phyloP scores from a whole-genome alignment of 345 rosid species.

The Gossypium longicalyx region DNA sequence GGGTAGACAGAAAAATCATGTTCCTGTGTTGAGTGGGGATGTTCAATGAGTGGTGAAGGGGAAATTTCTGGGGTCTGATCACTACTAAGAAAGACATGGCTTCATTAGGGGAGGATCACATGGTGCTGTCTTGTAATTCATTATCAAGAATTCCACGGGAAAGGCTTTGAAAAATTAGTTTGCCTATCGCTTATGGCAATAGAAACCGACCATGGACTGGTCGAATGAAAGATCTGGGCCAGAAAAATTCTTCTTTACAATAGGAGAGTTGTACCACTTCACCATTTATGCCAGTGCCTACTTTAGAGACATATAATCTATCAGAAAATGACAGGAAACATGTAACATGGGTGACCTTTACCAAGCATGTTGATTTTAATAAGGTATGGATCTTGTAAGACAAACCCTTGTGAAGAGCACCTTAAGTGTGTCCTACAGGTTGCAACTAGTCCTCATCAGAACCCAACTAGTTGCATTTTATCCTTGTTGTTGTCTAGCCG shows the following conservation, averaged over 20 bases:
- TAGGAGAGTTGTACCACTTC: background rate
- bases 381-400: background rate
- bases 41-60: background rate
- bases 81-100: background rate
- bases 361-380: background rate
- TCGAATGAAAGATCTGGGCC: background rate
- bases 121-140: background rate
- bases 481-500: background rate
- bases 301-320: background rate
- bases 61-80: background rate
- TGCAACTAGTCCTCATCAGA: background rate
- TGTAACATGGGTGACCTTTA: background rate
- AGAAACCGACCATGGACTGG: background rate
- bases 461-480: background rate
- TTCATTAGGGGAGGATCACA: background rate
- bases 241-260: background rate
- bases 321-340: background rate
- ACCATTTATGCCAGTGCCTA: background rate
- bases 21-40: too few species aligned
- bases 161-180: background rate
- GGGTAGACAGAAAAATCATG: background rate
- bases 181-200: background rate
- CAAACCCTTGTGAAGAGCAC: conserved; percentile 12
- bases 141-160: background rate
- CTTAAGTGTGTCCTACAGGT: conserved; percentile 4